These are phyloP conservation scores for Limnanthes douglasii DNA, from an alignment of 345 rosid species.

Conservation along the genomic window DNA sequence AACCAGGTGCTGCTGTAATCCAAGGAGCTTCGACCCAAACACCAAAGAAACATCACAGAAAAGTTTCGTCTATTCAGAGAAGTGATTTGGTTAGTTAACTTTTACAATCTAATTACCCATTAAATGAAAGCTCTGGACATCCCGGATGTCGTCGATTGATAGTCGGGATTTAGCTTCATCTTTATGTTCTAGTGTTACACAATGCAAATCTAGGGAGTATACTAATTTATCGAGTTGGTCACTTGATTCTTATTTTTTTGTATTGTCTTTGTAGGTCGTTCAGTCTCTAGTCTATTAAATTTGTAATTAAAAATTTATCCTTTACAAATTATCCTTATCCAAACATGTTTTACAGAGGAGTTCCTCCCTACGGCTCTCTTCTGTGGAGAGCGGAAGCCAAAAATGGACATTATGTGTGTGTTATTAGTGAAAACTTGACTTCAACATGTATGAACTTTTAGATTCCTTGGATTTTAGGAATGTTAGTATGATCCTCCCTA, in stretches of 20 bases:
- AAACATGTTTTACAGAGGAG: slow-evolving; percentile 26
- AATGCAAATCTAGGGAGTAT: too few relatives aligned
- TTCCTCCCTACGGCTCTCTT: slow-evolving; percentile 36
- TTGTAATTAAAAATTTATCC: slow-evolving; percentile 31
- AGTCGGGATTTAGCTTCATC: too few relatives aligned
- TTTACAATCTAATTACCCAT: too few relatives aligned
- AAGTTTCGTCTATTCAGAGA: slow-evolving; percentile 25
- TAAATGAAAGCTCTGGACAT: too few relatives aligned
- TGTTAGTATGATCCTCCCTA: too few relatives aligned
- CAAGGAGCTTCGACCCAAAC: slow-evolving; percentile 9
- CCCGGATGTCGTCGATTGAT: too few relatives aligned
- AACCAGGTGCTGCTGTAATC: slow-evolving; percentile 6
- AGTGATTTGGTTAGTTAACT: slow-evolving; percentile 14
- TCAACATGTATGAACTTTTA: slow-evolving; percentile 34
- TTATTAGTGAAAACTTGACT: slow-evolving; percentile 48
- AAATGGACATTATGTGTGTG: slow-evolving; percentile 64
- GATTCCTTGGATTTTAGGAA: slow-evolving; percentile 6
- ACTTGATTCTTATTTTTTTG: not conserved
- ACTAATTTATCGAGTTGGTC: too few relatives aligned
- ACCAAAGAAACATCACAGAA: slow-evolving; percentile 12
- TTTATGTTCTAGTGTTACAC: too few relatives aligned
- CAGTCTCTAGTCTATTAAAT: slow-evolving; percentile 37
- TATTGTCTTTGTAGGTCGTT: slow-evolving; percentile 23
- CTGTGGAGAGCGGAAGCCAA: slow-evolving; percentile 81
- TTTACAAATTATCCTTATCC: slow-evolving; percentile 32